These are phyloP conservation scores for Scytalidium sp. DNA, from an alignment of 2,329 filamentous ascomycete species.

Conservation along the genomic window DNA sequence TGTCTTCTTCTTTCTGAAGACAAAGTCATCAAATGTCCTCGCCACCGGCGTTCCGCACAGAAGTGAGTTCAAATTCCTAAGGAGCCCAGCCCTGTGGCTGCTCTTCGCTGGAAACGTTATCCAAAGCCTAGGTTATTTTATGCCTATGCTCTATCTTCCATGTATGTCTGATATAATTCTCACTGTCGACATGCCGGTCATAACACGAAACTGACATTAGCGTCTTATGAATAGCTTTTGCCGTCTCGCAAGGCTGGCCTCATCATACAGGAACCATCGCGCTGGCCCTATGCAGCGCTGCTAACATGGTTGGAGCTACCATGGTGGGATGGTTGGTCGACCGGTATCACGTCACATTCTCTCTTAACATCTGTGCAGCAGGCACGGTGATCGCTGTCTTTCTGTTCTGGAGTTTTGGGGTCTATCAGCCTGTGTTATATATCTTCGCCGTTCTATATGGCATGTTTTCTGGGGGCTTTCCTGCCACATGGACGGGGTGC, in stretches of 20 bases:
- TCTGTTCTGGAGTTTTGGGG: slow-evolving; percentile 51
- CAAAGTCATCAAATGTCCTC: neutral
- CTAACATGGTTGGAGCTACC: slow-evolving; percentile 31
- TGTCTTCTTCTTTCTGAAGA: neutral
- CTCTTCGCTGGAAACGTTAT: slow-evolving; percentile 43
- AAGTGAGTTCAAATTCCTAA: neutral
- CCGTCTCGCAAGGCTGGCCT: slow-evolving; percentile 36
- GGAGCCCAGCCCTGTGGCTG: slow-evolving; percentile 36
- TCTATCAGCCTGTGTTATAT: slow-evolving; percentile 38
- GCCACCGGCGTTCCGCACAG: neutral
- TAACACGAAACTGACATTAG: neutral
- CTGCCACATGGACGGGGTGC: slow-evolving; percentile 40
- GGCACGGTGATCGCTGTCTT: slow-evolving; percentile 45
- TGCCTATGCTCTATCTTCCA: slow-evolving; percentile 52
- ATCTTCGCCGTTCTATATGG: slow-evolving; percentile 52
- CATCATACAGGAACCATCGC: slow-evolving; percentile 38
- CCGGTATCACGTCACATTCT: slow-evolving; percentile 35
- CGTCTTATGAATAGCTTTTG: slow-evolving; percentile 32
- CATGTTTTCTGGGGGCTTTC: slow-evolving; percentile 52
- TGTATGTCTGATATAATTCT: slow-evolving; percentile 9
- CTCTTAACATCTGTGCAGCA: slow-evolving; percentile 46
- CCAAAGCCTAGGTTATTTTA: slow-evolving; percentile 51
- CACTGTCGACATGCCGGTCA: neutral
- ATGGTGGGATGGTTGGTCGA: slow-evolving; percentile 38
- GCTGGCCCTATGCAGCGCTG: neutral